Evolutionary conservation across 805 yeast species (phyloP).

Genomic region (Yamadazyma olivae): DNA sequence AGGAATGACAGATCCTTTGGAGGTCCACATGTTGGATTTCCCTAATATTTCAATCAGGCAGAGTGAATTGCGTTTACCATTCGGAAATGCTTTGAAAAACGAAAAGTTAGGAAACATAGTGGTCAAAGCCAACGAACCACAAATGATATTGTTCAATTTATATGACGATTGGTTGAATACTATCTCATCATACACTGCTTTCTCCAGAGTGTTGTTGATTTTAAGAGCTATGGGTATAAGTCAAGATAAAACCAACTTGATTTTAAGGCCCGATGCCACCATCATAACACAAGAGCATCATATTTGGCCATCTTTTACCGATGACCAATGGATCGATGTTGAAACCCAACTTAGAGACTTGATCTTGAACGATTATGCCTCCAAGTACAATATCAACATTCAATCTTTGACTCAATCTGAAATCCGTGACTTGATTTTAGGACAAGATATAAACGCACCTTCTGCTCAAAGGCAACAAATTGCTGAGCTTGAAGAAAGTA

Average conservation of each 20-base stretch:
- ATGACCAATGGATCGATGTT: constrained; percentile 89
- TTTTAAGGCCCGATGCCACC: constrained; percentile 71
- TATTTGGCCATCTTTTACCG: constrained; percentile 87
- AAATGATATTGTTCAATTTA: constrained; percentile 84
- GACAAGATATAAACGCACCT: constrained; percentile 91
- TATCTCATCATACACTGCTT: constrained; percentile 88
- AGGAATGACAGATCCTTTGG: constrained; percentile 90
- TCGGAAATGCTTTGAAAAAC: constrained; percentile 78
- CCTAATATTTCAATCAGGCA: constrained; percentile 88
- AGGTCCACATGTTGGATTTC: constrained; percentile 95
- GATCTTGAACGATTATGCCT: constrained; percentile 80
- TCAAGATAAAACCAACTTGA: constrained; percentile 70
- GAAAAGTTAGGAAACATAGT: constrained; percentile 79
- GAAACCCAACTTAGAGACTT: constrained; percentile 87
- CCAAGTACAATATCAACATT: constrained; percentile 80
- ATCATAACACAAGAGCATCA: constrained; percentile 73
- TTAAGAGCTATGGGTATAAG: constrained; percentile 78
- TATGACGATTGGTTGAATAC: constrained; percentile 92
- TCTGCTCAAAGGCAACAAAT: constrained; percentile 82
- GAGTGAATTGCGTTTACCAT: constrained; percentile 86
- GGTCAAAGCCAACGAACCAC: constrained; percentile 84
- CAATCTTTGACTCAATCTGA: constrained; percentile 89
- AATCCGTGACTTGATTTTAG: constrained; percentile 88
- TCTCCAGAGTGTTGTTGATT: constrained; percentile 80
- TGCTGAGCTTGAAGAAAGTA: constrained; percentile 59